Base-by-base conservation (phyloP, 1,284 basidiomycete genomes). In the Moesziomyces sp. region DNA sequence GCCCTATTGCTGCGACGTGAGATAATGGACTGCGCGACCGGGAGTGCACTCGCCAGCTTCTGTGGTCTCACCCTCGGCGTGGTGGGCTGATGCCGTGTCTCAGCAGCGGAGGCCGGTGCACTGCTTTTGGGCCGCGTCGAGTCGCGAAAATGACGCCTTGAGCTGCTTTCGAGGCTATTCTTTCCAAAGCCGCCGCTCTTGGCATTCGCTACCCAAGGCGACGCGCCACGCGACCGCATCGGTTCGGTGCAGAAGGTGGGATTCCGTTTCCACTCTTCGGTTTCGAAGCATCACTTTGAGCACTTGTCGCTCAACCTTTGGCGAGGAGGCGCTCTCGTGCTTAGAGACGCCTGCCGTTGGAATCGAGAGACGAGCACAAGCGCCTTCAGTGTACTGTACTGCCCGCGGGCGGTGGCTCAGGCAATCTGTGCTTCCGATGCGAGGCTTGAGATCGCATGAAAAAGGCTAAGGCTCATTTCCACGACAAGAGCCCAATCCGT, bases 361-460 rank as follows among this genome's bases (percentile, higher is more conserved):
- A 33, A 33, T 3, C 11, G 30, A 10, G 13, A 8, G 13, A 13
- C 30, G 10, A 33, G 11, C 13, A 11, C 30, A 13, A 10, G 30
- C 30, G 11, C 11, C 30, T 33, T 8, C 38, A 40, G 38, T 16
- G 2, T 21, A 21, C 21, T 21, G 21, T 21, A 21, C 21, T 21
- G 21, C 21, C 21, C 21, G 21, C 21, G 21, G 1, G 38, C 38
- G 38, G 38, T 18, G 38, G 14, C 16, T 16, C 14, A 40, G 16
- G 16, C 38, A 16, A 40, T 16, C 38, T 14, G 11, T 18, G 28
- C 18, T 26, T 38, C 28, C 42, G 47, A 45, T 49, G 42, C 19
- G n/a, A 42, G 38, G 35, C 23, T 18, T 52, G 30, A 26, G 59
- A 55, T 62, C 59, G 59, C 59, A 62, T 62, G 52, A 55, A 56